Base-by-base conservation (phyloP, 108 stramenopile genomes). In the Fistulifera solaris region DNA sequence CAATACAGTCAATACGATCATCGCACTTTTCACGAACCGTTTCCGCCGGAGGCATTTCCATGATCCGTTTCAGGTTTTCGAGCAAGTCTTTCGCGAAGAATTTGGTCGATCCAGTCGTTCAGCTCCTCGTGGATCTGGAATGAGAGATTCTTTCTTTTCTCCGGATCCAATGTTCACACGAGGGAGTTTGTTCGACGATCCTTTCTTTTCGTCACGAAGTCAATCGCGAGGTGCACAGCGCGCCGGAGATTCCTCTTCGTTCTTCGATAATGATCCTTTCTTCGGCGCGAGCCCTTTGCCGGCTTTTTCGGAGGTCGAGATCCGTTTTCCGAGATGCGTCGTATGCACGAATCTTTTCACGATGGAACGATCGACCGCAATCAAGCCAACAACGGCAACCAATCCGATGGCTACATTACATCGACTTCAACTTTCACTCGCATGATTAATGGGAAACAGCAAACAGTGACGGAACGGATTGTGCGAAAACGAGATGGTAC, bases 391-490 rank as follows among this genome's bases (percentile, higher is more conserved):
- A 53, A 54, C 68, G 16, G 62, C 63, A 41, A 60, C 62, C 17
- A 49, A 48, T 21, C 44, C 44, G 26, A 73, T 28, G 71, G 71
- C 38, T 27, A 41, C 21, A 51, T 56, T 1, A 60, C 48, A 21
- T 26, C 63, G 2, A 66, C 64, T 5, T 59, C 68, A 8, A 71
- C 81, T 0, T 74, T 78, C 15, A 83, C 79, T 1, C 77, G 79
- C 10, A 82, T 84, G 47, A 67, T 85, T 28, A 90, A 90, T 71
- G 88, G 88, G 48, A 75, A 70, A 57, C 66, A 75, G 19, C 57
- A 76, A 66, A 90, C 85, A 11, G 77, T 83, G 1, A 83, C 79
- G 27, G 88, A 90, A 54, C 60, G 74, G 12, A 74, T 81, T 7
- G 63, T 83, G 22, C 67, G 68, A 17, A 71, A 82, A 25, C 68